Percentiles rank a stretch among this genome's conserved stretches.
phyloP scores from a whole-genome alignment of 108 stramenopile genomes.

The Cyclotella kingstonii region DNA sequence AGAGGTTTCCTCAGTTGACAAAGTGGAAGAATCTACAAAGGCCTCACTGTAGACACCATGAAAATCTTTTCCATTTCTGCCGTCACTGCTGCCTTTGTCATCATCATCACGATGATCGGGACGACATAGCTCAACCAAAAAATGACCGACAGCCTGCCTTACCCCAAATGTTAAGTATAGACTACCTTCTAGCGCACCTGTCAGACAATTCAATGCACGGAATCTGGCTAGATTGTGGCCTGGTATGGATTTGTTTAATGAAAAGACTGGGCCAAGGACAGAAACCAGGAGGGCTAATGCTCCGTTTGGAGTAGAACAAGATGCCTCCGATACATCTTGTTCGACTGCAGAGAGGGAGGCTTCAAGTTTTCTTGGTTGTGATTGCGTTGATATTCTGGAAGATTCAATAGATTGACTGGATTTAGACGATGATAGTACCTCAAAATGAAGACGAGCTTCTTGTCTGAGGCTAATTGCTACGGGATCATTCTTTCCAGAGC shows the following conservation, averaged over 20 bases:
- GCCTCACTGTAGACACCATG: neutral
- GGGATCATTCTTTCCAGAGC: constrained; percentile 2
- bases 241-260: no score
- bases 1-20: constrained; percentile 27
- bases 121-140: constrained; percentile 59
- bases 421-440: constrained; percentile 13
- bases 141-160: constrained; percentile 49
- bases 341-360: constrained; percentile 8
- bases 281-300: constrained; percentile 43
- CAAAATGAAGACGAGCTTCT: constrained; percentile 28
- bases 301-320: constrained; percentile 38
- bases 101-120: constrained; percentile 32
- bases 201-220: constrained; percentile 38
- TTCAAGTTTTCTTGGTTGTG: neutral
- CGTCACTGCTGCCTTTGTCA: neutral
- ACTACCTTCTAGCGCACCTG: constrained; percentile 44
- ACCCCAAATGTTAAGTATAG: constrained; percentile 34
- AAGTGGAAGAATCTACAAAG: constrained; percentile 30
- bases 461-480: constrained; percentile 17
- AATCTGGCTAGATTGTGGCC: constrained; percentile 2
- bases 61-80: neutral
- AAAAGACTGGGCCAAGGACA: constrained; percentile 29
- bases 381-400: neutral
- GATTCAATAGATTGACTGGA: neutral
- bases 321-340: constrained; percentile 33